Evolutionary conservation across 352 stramenopile genomes (phyloP), one percentile per base, ranked within the genome.

Genomic region (Globisporangium cylindrosporum): DNA sequence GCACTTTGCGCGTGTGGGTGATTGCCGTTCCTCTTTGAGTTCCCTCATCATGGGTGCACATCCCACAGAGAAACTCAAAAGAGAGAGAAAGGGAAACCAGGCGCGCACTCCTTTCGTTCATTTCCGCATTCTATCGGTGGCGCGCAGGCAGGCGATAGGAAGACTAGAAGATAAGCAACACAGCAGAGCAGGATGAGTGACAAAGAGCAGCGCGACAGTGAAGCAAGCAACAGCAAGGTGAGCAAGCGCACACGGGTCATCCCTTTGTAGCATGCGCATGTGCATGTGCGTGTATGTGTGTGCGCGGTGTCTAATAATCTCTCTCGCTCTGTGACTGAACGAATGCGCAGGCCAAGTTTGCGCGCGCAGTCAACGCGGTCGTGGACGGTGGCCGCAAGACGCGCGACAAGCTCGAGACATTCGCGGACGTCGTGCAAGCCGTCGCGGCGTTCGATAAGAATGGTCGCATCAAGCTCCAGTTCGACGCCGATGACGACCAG

Each of bases 391-490:
- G 36, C 22, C 62, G 41, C 57, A 71, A 69, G 43, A 29, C 43
- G 29, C 54, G 60, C 22, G 48, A 27, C 54, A 68, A 72, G 43
- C 25, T 68, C 36, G 61, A 43, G 4, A 58, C 67, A 29, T 69
- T 72, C 46, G 41, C 62, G 3, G 61, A 72, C 36, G 34, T 72
- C 41, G 61, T 72, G 43, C 67, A 72, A 20, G 61, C 46, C 12
- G 25, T 72, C 61, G 61, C 51, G 18, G 41, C 55, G 24, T 65
- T 62, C 64, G 67, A 72, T 27, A 49, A 59, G 18, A 67, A 81
- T 22, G 75, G 75, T 14, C 75, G 69, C 55, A 79, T 79, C 43
- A 67, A 78, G 65, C 67, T 80, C 55, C 56, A 80, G 41, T 81
- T 81, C 22, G 76, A 80, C 62, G 73, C 73, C 8, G 62, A 71